Conservation (phyloP, 169 alveolate genomes). For the Ichthyophthirius multifiliis region DNA sequence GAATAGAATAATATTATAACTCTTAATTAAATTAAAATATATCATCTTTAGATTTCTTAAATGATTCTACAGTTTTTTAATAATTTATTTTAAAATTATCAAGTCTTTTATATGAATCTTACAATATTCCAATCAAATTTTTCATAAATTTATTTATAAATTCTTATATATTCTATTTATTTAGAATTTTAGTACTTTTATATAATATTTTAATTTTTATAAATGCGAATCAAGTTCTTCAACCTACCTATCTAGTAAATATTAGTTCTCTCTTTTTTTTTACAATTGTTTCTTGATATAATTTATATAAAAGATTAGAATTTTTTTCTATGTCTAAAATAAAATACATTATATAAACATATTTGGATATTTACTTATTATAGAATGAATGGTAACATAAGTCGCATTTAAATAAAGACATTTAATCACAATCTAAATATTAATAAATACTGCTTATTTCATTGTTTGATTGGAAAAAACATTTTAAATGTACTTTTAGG, state of each 20-base stretch:
- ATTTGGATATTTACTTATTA: not conserved
- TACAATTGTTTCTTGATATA: not conserved
- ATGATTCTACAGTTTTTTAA: not conserved
- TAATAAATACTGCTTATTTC: not conserved
- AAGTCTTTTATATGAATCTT: not conserved
- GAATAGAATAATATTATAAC: not conserved
- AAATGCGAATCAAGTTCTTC: not conserved
- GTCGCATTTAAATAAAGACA: not conserved
- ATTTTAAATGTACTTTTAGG: not conserved
- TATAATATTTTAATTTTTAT: not conserved
- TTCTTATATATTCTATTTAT: not conserved
- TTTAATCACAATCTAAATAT: not conserved
- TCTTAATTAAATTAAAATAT: not conserved
- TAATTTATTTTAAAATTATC: not conserved
- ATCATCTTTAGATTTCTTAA: not conserved
- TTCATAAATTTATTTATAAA: not conserved
- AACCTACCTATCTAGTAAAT: not conserved
- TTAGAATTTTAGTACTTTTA: not conserved
- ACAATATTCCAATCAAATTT: not conserved
- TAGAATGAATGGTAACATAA: not conserved
- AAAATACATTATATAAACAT: not conserved
- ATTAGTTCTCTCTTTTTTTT: not conserved
- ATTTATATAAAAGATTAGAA: not conserved
- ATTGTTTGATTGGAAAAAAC: not conserved
- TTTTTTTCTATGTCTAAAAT: not conserved